Conservation (phyloP, 805 yeast species). For the Danielia oregonensis region DNA sequence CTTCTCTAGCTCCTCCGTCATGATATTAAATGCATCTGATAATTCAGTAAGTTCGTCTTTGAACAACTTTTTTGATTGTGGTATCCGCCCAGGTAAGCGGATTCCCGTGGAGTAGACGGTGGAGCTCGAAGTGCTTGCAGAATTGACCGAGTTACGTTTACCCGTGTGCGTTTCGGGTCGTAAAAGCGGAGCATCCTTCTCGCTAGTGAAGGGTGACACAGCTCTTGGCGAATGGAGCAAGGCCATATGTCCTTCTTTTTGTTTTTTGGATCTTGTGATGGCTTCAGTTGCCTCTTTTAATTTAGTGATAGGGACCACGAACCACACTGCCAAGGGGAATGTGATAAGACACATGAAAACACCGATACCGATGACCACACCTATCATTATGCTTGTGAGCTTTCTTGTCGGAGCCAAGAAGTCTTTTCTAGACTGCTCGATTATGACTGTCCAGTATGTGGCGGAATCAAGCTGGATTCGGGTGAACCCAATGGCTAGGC, state of each 20-base stretch:
- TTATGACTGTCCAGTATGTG: constrained; percentile 65
- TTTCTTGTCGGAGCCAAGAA: constrained; percentile 63
- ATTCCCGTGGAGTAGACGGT: constrained; percentile 39
- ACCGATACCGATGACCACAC: constrained; percentile 76
- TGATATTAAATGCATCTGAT: constrained; percentile 83
- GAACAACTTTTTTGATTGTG: constrained; percentile 44
- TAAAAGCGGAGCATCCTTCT: background rate
- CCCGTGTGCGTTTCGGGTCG: constrained; percentile 2
- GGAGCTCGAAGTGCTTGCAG: constrained; percentile 29
- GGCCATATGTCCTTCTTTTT: constrained; percentile 9
- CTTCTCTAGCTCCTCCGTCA: constrained; percentile 82
- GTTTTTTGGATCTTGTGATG: constrained; percentile 44
- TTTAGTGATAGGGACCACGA: constrained; percentile 76
- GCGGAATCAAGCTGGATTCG: constrained; percentile 28
- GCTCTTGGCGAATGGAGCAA: background rate
- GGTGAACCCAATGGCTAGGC: constrained; percentile 35
- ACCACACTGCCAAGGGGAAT: constrained; percentile 78
- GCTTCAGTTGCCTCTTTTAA: constrained; percentile 81
- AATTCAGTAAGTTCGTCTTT: constrained; percentile 85
- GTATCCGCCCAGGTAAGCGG: constrained; percentile 35
- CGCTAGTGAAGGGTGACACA: background rate
- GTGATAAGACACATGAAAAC: constrained; percentile 71
- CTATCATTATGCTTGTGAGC: constrained; percentile 66
- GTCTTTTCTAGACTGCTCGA: constrained; percentile 56
- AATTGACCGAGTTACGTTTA: constrained; percentile 22